These are phyloP conservation scores for Trichoderma sp. DNA, from an alignment of 2,329 filamentous ascomycete species.

Conservation along the genomic window DNA sequence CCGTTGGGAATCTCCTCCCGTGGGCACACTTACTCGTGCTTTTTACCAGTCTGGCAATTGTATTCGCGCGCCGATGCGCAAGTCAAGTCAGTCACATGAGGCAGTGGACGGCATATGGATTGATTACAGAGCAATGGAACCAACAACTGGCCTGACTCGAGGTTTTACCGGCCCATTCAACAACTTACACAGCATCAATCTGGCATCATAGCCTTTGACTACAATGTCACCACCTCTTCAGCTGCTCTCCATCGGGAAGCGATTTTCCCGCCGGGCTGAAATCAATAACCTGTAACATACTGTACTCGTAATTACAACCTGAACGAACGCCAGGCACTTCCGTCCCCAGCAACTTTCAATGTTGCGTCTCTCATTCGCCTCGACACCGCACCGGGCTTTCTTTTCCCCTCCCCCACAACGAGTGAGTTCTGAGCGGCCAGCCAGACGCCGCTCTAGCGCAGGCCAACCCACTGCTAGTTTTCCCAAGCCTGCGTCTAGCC, in stretches of 20 bases:
- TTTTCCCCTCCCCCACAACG: conserved; percentile 12
- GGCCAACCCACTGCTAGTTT: not conserved
- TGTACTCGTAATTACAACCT: not conserved
- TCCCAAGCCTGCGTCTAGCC: conserved; percentile 12
- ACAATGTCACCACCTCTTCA: not conserved
- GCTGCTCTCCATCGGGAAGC: not conserved
- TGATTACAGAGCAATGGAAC: not conserved
- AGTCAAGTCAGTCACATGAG: not conserved
- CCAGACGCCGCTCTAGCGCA: conserved; percentile 13
- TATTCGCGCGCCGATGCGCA: not conserved
- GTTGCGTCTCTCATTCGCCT: not conserved
- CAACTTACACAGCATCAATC: not conserved
- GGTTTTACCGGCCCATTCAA: not conserved
- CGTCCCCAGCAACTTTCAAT: not conserved
- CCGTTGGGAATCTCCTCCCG: not conserved
- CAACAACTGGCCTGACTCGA: not conserved
- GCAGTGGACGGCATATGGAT: not conserved
- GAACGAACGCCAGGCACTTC: not conserved
- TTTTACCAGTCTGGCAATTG: not conserved
- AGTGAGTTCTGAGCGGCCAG: not conserved
- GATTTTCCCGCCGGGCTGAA: not conserved
- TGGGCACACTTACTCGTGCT: not conserved
- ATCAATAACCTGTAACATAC: not conserved
- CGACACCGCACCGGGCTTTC: not conserved
- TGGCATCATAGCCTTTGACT: not conserved